A percentile compares a stretch with the other conserved stretches of the same genome.
Evolutionary conservation across 257 asterid species (phyloP).

Genomic region (Nicotiana tabacum): DNA sequence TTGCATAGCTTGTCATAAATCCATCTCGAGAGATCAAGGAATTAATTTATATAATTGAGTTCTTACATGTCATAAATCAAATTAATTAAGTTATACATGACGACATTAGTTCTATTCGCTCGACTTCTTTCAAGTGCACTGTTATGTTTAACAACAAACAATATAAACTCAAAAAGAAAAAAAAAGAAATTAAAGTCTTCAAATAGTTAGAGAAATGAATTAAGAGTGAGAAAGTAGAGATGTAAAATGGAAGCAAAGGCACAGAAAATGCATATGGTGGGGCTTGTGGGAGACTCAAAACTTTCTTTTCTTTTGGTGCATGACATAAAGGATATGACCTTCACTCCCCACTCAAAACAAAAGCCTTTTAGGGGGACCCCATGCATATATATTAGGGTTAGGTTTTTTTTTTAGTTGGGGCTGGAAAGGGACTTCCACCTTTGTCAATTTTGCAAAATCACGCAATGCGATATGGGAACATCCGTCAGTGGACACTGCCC

Average conservation of each 20-base stretch:
- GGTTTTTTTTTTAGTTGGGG: background rate
- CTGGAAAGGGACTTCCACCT: constrained; percentile 44
- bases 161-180: background rate
- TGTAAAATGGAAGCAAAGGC: constrained; percentile 65
- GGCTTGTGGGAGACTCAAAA: constrained; percentile 38
- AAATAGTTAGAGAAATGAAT: background rate
- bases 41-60: too few species aligned
- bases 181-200: background rate
- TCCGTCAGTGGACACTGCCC: constrained; percentile 49
- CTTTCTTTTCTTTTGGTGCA: constrained; percentile 50
- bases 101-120: background rate
- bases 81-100: background rate
- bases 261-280: constrained; percentile 27
- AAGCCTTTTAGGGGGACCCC: constrained; percentile 10
- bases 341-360: constrained; percentile 11
- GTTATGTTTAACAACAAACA: background rate
- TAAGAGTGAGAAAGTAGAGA: constrained; percentile 23
- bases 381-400: background rate
- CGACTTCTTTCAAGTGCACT: background rate
- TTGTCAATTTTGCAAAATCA: constrained; percentile 49
- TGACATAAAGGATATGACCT: constrained; percentile 29
- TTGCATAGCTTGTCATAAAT: too few species aligned
- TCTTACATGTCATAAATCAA: background rate
- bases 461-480: constrained; percentile 53
- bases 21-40: background rate